Percentiles rank a stretch among this genome's conserved stretches.
These are phyloP conservation scores for Mrakia frigida DNA, from an alignment of 768 basidiomycete species.

Conservation along the genomic window DNA sequence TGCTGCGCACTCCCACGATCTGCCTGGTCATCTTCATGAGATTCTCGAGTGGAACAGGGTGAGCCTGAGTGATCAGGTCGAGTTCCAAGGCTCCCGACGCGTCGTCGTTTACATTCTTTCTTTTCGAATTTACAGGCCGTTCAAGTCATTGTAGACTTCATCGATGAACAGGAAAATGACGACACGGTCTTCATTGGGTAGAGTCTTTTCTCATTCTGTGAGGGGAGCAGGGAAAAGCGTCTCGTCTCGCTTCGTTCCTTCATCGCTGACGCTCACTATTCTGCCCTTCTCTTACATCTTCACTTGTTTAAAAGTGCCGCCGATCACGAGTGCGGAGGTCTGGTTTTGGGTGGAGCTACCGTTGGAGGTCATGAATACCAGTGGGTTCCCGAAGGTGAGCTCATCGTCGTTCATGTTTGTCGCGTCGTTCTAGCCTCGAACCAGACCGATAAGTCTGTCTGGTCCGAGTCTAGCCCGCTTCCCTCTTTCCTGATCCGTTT, in stretches of 20 bases:
- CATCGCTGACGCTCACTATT: too few species aligned
- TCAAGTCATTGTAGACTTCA: neutral
- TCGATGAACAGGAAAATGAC: neutral
- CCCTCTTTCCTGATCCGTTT: neutral
- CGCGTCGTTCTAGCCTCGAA: too few species aligned
- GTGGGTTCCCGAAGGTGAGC: neutral
- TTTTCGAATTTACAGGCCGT: neutral
- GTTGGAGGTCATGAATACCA: slow-evolving; percentile 10
- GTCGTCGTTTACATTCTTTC: neutral
- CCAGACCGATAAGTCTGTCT: too few species aligned
- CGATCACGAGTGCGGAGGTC: slow-evolving; percentile 22
- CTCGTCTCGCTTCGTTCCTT: neutral
- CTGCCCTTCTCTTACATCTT: too few species aligned
- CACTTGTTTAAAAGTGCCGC: neutral
- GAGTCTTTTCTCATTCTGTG: neutral
- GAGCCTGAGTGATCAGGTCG: too few species aligned
- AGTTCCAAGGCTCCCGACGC: too few species aligned
- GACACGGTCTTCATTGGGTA: slow-evolving; percentile 17
- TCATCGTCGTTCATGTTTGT: neutral
- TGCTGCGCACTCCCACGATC: slow-evolving; percentile 18
- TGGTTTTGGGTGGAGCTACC: neutral
- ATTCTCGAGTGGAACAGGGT: slow-evolving; percentile 23
- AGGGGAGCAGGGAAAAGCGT: too few species aligned
- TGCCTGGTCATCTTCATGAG: slow-evolving; percentile 9
- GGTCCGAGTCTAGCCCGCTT: too few species aligned